A percentile compares a stretch with the other conserved stretches of the same genome.
Evolutionary conservation across 805 yeast genomes (phyloP).

Genomic region (Ogataea allantospora): DNA sequence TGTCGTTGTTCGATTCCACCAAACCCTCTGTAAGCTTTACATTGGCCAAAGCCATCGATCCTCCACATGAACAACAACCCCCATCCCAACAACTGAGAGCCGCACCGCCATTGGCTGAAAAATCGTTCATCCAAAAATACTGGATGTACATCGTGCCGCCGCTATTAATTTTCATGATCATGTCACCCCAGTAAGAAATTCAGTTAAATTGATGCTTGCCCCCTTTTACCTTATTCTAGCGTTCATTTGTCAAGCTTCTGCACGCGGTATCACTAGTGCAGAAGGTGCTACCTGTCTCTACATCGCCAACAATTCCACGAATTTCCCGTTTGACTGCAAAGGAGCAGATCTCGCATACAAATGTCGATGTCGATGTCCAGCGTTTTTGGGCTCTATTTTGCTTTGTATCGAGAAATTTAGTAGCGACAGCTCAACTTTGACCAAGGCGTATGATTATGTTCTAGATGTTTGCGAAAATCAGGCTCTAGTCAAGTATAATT

Average conservation of each 20-base stretch:
- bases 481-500: conserved; percentile 28
- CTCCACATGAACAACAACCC: conserved; percentile 16
- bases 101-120: conserved; percentile 19
- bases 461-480: conserved; percentile 36
- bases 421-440: conserved; percentile 26
- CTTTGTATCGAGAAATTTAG: conserved; percentile 35
- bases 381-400: conserved; percentile 37
- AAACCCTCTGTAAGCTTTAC: conserved; percentile 8
- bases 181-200: conserved; percentile 18
- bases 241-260: conserved; percentile 9
- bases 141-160: conserved; percentile 63
- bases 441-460: conserved; percentile 33
- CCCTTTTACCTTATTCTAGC: background rate
- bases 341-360: conserved; percentile 34
- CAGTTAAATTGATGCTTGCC: background rate
- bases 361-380: conserved; percentile 35
- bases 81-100: conserved; percentile 9
- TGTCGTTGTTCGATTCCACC: conserved; percentile 15
- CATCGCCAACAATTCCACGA: conserved; percentile 34
- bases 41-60: conserved; percentile 6
- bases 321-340: conserved; percentile 34
- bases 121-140: conserved; percentile 56
- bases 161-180: conserved; percentile 37
- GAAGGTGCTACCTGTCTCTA: conserved; percentile 39
- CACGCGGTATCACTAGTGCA: conserved; percentile 33